Evolutionary conservation across 805 yeast species (phyloP).

Genomic region (Barnettozyma wickerhamii): DNA sequence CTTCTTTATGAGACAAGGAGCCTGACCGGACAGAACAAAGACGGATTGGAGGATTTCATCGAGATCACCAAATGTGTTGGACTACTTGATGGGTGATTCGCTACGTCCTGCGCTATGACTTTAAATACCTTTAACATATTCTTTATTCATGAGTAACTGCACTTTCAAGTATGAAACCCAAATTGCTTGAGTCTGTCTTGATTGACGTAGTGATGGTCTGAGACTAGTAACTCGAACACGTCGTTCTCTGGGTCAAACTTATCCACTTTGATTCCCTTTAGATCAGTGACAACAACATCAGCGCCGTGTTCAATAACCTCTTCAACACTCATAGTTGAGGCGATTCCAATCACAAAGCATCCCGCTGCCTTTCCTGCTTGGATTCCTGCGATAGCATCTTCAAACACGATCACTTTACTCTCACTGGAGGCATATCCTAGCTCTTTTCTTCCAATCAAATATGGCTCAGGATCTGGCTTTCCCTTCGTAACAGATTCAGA

Average conservation of each 20-base stretch:
- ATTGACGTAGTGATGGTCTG: slow-evolving; percentile 27
- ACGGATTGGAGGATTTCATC: slow-evolving; percentile 9
- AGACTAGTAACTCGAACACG: slow-evolving; percentile 32
- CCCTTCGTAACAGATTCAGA: slow-evolving; percentile 78
- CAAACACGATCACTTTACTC: slow-evolving; percentile 61
- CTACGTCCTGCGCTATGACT: too few species aligned
- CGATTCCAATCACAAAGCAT: slow-evolving; percentile 77
- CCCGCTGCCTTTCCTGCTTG: slow-evolving; percentile 82
- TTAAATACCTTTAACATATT: too few species aligned
- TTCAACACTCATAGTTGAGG: slow-evolving; percentile 68
- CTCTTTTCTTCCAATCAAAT: slow-evolving; percentile 49
- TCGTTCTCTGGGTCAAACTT: slow-evolving; percentile 42
- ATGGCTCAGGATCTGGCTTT: slow-evolving; percentile 86
- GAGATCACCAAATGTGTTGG: slow-evolving; percentile 20
- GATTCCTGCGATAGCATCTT: slow-evolving; percentile 88
- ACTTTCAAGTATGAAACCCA: not conserved
- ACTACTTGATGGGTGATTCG: slow-evolving; percentile 14
- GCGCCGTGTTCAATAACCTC: slow-evolving; percentile 71
- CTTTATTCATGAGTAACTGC: too few species aligned
- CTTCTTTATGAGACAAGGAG: slow-evolving; percentile 34
- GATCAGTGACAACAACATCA: slow-evolving; percentile 71
- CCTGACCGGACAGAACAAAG: slow-evolving; percentile 8
- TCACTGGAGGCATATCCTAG: slow-evolving; percentile 30
- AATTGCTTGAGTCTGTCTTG: slow-evolving; percentile 1
- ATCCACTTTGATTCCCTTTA: slow-evolving; percentile 55